A percentile compares a stretch with the other conserved stretches of the same genome.
These are phyloP conservation scores for Magnaporthiopsis incrustans DNA, from an alignment of 2,329 filamentous ascomycete species.

Conservation along the genomic window DNA sequence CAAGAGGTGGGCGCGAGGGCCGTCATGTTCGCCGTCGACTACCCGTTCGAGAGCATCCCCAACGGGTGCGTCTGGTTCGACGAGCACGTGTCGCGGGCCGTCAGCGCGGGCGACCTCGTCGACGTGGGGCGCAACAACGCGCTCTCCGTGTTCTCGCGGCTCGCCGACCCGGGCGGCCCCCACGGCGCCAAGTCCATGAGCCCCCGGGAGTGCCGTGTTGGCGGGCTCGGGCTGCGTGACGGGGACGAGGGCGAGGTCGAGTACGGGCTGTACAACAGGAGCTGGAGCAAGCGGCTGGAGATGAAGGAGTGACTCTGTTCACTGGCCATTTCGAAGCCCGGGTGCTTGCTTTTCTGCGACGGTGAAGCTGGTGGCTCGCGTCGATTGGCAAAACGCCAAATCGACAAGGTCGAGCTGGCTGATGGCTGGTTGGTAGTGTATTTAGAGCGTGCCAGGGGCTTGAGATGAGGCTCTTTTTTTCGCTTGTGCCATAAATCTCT, in stretches of 20 bases:
- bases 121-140: conserved; percentile 18
- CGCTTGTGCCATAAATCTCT: no score
- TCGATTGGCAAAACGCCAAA: no score
- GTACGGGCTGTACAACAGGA: conserved; percentile 16
- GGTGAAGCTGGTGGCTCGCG: no score
- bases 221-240: conserved; percentile 14
- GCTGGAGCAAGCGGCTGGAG: not conserved
- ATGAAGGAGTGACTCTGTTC: not conserved
- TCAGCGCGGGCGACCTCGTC: conserved; percentile 14
- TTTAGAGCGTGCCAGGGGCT: no score
- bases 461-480: no score
- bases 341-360: no score
- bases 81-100: conserved; percentile 12
- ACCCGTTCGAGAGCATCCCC: conserved; percentile 19
- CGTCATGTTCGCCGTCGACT: conserved; percentile 19
- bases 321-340: no score
- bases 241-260: conserved; percentile 11
- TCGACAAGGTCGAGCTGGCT: no score
- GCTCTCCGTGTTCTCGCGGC: conserved; percentile 14
- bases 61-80: conserved; percentile 19
- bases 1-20: conserved; percentile 15
- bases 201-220: conserved; percentile 13
- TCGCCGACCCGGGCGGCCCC: conserved; percentile 6
- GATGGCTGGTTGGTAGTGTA: no score
- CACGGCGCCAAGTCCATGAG: conserved; percentile 13